phyloP scores from a whole-genome alignment of 768 basidiomycete genomes.

The Mycena vulgaris region DNA sequence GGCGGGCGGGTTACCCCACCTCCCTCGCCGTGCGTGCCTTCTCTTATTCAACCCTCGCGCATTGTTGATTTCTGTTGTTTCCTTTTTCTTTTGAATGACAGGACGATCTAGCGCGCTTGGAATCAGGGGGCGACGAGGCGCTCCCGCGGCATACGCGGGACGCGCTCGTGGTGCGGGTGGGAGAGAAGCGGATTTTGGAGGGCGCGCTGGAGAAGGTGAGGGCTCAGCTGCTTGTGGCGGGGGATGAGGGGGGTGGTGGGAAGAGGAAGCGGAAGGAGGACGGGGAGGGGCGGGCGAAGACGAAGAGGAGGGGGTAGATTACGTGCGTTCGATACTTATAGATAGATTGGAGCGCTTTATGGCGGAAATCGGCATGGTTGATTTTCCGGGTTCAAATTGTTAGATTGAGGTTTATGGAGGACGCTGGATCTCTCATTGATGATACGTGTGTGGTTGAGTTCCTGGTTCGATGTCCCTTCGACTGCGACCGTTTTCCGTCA shows the following conservation, averaged over 20 bases:
- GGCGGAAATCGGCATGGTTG: too few species aligned
- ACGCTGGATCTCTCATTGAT: too few species aligned
- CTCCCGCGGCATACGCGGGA: conserved; percentile 65
- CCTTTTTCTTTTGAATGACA: conserved; percentile 45
- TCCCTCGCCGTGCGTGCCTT: conserved; percentile 66
- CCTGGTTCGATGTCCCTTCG: too few species aligned
- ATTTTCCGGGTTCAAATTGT: too few species aligned
- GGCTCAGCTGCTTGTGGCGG: conserved; percentile 10
- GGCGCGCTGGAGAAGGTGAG: conserved; percentile 43
- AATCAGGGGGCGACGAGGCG: conserved; percentile 43
- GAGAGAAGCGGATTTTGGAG: conserved; percentile 82
- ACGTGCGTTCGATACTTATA: too few species aligned
- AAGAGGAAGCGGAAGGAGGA: conserved; percentile 25
- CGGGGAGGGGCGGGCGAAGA: not conserved
- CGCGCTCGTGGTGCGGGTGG: conserved; percentile 82
- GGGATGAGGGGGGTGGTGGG: conserved; percentile 1
- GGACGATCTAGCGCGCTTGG: conserved; percentile 64
- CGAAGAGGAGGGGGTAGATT: not conserved
- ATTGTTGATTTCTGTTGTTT: conserved; percentile 2
- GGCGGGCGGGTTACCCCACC: conserved; percentile 72
- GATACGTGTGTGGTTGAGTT: too few species aligned
- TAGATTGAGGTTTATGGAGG: too few species aligned
- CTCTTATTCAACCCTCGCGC: not conserved
- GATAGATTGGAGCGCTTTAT: too few species aligned
- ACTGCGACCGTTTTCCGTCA: too few species aligned